These are phyloP conservation scores for Microsporum ferrugineum DNA, from an alignment of 2,329 filamentous ascomycete species.

Conservation along the genomic window DNA sequence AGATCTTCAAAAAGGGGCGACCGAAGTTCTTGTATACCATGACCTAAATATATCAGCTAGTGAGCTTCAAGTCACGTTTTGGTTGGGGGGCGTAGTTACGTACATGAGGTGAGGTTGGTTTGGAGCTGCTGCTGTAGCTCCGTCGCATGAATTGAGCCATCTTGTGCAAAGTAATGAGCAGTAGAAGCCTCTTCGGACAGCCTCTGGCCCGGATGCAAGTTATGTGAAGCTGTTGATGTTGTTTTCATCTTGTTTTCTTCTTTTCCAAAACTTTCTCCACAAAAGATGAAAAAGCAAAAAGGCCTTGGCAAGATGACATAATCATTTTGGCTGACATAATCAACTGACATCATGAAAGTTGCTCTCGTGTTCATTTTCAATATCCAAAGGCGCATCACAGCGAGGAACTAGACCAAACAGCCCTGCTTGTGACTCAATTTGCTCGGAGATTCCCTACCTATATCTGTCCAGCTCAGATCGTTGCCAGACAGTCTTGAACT, in stretches of 20 bases:
- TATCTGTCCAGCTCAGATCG: neutral
- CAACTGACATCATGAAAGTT: neutral
- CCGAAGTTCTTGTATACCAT: constrained; percentile 7
- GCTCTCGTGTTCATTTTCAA: neutral
- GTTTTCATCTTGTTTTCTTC: neutral
- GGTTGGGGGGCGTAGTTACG: constrained; percentile 14
- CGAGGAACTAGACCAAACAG: neutral
- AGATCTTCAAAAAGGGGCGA: constrained; percentile 4
- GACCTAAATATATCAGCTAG: constrained; percentile 36
- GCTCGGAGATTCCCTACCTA: neutral
- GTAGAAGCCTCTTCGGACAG: neutral
- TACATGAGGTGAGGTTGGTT: constrained; percentile 17
- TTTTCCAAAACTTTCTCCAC: neutral
- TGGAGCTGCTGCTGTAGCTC: constrained; percentile 18
- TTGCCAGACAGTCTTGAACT: neutral
- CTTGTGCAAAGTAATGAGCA: neutral
- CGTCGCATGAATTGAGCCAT: neutral
- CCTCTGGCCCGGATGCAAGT: neutral
- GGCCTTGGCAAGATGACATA: neutral
- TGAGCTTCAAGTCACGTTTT: constrained; percentile 26
- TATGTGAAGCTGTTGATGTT: neutral
- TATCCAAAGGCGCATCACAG: neutral
- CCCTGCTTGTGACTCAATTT: neutral
- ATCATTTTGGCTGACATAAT: neutral
- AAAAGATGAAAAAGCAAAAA: neutral